A percentile compares a stretch with the other conserved stretches of the same genome.
phyloP scores from a whole-genome alignment of 345 rosid genomes.

The Eucalyptus marginata region DNA sequence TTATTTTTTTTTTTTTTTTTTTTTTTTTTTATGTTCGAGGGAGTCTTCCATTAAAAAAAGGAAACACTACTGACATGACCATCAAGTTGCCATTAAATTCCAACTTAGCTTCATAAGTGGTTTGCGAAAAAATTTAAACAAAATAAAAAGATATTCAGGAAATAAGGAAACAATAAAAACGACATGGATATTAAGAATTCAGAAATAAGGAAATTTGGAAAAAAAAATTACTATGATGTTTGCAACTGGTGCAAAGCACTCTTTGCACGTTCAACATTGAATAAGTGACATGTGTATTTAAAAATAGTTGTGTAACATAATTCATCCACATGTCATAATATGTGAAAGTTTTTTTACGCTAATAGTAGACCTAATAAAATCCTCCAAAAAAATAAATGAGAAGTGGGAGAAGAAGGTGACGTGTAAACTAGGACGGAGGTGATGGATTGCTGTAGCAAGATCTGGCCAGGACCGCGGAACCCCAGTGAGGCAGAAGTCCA shows the following conservation, averaged over 20 bases:
- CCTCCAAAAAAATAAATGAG: not conserved
- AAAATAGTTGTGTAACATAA: no score
- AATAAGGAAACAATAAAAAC: no score
- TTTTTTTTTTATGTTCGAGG: not conserved
- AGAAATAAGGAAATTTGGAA: not conserved
- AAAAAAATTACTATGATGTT: fast-evolving
- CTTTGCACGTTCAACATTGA: not conserved
- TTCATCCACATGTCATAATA: not conserved
- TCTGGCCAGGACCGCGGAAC: not conserved
- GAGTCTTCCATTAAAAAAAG: not conserved
- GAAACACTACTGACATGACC: not conserved
- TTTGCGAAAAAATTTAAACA: not conserved
- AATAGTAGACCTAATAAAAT: not conserved
- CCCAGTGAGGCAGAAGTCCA: not conserved
- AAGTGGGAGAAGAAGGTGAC: not conserved
- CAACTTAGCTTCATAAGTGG: not conserved
- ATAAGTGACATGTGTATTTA: no score
- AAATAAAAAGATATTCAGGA: not conserved
- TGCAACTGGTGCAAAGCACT: fast-evolving
- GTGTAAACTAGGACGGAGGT: not conserved
- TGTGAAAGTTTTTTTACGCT: not conserved
- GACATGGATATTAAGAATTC: fast-evolving
- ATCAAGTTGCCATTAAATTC: not conserved
- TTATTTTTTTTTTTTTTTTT: no score
- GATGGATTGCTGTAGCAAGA: not conserved